Conservation (phyloP, 1,139 yeast genomes). For the Debaryomyces coudertii region DNA sequence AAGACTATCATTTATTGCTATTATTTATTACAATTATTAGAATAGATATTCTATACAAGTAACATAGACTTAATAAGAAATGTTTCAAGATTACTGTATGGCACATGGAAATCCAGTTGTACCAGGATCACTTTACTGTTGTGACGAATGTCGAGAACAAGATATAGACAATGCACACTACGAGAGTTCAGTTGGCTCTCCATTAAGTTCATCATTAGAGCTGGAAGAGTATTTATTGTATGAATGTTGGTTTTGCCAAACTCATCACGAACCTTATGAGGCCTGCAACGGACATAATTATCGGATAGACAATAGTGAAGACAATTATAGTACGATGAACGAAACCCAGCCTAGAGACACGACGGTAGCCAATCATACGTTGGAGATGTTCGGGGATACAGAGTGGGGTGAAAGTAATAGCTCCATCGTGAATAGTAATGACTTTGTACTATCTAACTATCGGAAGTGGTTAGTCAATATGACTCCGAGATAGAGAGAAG, state of each 20-base stretch:
- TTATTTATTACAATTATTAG: not conserved
- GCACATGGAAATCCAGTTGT: slow-evolving; percentile 23
- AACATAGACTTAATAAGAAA: not conserved
- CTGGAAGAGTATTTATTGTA: slow-evolving; percentile 13
- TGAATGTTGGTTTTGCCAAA: slow-evolving; percentile 18
- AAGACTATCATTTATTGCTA: not conserved
- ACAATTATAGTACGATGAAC: not conserved
- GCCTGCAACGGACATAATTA: slow-evolving; percentile 12
- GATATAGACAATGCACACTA: slow-evolving; percentile 15
- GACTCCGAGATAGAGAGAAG: slow-evolving; percentile 15
- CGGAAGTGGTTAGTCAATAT: slow-evolving; percentile 31
- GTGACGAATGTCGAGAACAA: slow-evolving; percentile 21
- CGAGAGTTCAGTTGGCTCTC: slow-evolving; percentile 5
- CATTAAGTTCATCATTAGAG: slow-evolving; percentile 1
- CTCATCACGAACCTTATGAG: slow-evolving; percentile 13
- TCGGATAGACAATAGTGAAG: not conserved
- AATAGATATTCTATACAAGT: not conserved
- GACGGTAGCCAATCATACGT: not conserved
- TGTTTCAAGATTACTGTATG: slow-evolving; percentile 26
- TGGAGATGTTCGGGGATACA: not conserved
- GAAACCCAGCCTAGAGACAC: not conserved
- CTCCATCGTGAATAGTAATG: slow-evolving; percentile 17
- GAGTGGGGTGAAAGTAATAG: not conserved
- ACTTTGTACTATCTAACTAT: slow-evolving; percentile 28
- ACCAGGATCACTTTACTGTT: slow-evolving; percentile 23